phyloP scores from a whole-genome alignment of 2,329 filamentous ascomycete species.

The Beauveria sp. region DNA sequence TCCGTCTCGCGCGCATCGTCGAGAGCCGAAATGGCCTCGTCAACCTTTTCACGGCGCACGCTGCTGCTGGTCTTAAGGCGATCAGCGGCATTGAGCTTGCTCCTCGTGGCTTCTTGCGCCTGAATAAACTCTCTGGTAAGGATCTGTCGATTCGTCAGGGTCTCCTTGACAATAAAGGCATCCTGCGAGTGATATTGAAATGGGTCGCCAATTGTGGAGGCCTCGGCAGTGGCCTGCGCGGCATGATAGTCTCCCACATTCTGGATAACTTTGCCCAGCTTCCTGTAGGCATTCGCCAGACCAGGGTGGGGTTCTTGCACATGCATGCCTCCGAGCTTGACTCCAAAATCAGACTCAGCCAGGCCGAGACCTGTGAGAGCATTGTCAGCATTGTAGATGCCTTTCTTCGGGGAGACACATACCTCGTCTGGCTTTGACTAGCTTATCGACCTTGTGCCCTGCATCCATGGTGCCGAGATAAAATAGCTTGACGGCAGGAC shows the following conservation, averaged over 20 bases:
- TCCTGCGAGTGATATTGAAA: conserved; percentile 93
- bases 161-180: conserved; percentile 97
- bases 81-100: conserved; percentile 78
- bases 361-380: conserved; percentile 69
- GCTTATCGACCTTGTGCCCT: conserved; percentile 91
- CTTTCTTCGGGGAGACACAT: conserved; percentile 18
- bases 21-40: conserved; percentile 87
- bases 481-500: conserved; percentile 89
- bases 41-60: conserved; percentile 89
- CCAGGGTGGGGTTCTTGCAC: conserved; percentile 87
- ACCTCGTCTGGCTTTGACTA: conserved; percentile 91
- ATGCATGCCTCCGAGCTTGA: conserved; percentile 79
- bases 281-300: conserved; percentile 83
- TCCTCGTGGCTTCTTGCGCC: conserved; percentile 77
- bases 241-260: conserved; percentile 92
- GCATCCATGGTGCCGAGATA: conserved; percentile 94
- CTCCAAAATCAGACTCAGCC: conserved; percentile 86
- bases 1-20: conserved; percentile 84
- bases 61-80: conserved; percentile 79
- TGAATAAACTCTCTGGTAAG: conserved; percentile 87
- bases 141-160: conserved; percentile 94
- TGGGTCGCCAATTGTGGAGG: conserved; percentile 87
- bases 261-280: conserved; percentile 89
- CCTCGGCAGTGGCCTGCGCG: conserved; percentile 92
- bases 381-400: conserved; percentile 15